phyloP scores from a whole-genome alignment of 805 yeast genomes.

The Metschnikowia colocasiae region DNA sequence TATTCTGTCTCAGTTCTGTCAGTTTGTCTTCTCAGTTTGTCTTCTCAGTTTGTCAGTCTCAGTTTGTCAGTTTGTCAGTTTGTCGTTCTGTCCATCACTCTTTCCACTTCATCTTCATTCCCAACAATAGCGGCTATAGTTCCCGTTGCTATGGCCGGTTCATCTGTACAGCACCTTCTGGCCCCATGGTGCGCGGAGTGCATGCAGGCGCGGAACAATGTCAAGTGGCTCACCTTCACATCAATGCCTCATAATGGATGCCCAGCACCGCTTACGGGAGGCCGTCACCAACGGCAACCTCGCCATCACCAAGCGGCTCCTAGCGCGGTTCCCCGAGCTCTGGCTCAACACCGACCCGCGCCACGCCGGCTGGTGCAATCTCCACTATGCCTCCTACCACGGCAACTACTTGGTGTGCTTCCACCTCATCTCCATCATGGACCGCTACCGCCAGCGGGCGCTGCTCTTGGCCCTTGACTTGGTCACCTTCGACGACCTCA shows the following conservation, averaged over 20 bases:
- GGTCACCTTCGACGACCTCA: slow-evolving; percentile 51
- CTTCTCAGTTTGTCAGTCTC: no score
- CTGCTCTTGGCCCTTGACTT: slow-evolving; percentile 25
- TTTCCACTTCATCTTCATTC: no score
- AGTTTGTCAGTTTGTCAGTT: no score
- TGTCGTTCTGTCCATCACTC: no score
- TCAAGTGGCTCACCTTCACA: background rate
- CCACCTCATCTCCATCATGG: slow-evolving; percentile 46
- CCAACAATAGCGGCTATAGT: no score
- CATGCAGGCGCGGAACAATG: background rate
- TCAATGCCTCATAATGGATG: slow-evolving; percentile 2
- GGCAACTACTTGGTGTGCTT: slow-evolving; percentile 71
- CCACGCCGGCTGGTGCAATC: slow-evolving; percentile 72
- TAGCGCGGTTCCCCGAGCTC: slow-evolving; percentile 66
- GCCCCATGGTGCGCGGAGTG: background rate
- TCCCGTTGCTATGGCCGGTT: background rate
- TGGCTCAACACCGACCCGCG: slow-evolving; percentile 63
- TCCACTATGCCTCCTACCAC: slow-evolving; percentile 75
- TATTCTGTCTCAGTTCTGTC: no score
- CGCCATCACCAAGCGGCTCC: slow-evolving; percentile 58
- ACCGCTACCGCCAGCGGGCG: slow-evolving; percentile 20
- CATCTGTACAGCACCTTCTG: no score
- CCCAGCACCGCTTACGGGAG: slow-evolving; percentile 50
- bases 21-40: no score
- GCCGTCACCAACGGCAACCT: slow-evolving; percentile 64